phyloP scores from a whole-genome alignment of 1,284 basidiomycete species.

The Mycena sp. region DNA sequence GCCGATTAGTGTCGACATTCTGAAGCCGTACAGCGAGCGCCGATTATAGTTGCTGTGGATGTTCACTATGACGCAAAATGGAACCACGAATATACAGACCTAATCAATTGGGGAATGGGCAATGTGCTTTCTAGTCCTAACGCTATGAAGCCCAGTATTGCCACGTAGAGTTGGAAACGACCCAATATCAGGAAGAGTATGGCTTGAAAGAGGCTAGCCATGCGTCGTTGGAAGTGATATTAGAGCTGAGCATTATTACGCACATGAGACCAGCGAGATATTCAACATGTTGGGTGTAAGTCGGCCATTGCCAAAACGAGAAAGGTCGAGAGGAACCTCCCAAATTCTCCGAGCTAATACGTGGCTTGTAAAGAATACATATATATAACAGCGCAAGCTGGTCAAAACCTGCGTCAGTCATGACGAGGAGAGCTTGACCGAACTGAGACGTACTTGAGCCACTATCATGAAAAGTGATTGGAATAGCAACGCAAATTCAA shows the following conservation, averaged over 20 bases:
- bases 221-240: slow-evolving; percentile 3
- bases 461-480: slow-evolving; percentile 87
- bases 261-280: slow-evolving; percentile 85
- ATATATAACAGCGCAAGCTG: slow-evolving; percentile 82
- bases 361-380: slow-evolving; percentile 75
- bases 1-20: slow-evolving; percentile 81
- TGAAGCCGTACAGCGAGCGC: slow-evolving; percentile 85
- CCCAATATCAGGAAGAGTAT: slow-evolving; percentile 82
- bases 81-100: slow-evolving; percentile 50
- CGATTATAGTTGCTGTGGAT: slow-evolving; percentile 52
- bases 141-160: slow-evolving; percentile 79
- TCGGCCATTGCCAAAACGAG: slow-evolving; percentile 88
- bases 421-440: slow-evolving; percentile 12
- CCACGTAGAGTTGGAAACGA: slow-evolving; percentile 70
- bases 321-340: slow-evolving; percentile 72
- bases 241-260: not conserved
- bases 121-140: slow-evolving; percentile 84
- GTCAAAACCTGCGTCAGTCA: slow-evolving; percentile 8
- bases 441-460: slow-evolving; percentile 65
- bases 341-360: slow-evolving; percentile 64
- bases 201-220: slow-evolving; percentile 67
- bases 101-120: slow-evolving; percentile 83
- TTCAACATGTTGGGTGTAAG: slow-evolving; percentile 82
- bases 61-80: slow-evolving; percentile 4
- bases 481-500: slow-evolving; percentile 79